Evolutionary conservation across 108 stramenopile species (phyloP).

Genomic region (Skeletonema marinoi): DNA sequence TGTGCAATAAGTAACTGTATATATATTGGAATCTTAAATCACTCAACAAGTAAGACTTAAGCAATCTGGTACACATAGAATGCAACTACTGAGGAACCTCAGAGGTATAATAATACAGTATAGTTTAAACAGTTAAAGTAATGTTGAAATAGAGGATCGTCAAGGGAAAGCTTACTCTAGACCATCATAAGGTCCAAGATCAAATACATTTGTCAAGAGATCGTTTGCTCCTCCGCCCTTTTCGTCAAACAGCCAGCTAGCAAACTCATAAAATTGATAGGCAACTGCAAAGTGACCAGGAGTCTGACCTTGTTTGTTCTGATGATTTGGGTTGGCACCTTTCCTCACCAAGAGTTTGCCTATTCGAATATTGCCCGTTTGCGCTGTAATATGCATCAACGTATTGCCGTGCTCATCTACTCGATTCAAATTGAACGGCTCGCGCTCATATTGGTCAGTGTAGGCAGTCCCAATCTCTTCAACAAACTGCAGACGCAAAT

Average conservation of each 20-base stretch:
- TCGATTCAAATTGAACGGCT: slow-evolving; percentile 77
- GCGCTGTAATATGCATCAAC: slow-evolving; percentile 73
- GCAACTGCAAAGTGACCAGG: slow-evolving; percentile 86
- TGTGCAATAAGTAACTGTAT: too few relatives aligned
- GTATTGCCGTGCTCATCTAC: slow-evolving; percentile 86
- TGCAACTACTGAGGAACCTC: too few relatives aligned
- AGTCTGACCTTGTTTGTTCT: slow-evolving; percentile 84
- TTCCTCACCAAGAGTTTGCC: slow-evolving; percentile 70
- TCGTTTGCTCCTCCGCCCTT: slow-evolving; percentile 64
- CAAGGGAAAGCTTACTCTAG: slow-evolving; percentile 16
- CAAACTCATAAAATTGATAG: slow-evolving; percentile 82
- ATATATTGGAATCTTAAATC: too few relatives aligned
- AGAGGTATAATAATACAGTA: too few relatives aligned
- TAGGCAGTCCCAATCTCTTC: slow-evolving; percentile 79
- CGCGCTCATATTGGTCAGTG: slow-evolving; percentile 59
- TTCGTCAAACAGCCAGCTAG: slow-evolving; percentile 73
- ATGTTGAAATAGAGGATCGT: too few relatives aligned
- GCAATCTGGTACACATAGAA: too few relatives aligned
- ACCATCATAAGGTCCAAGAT: slow-evolving; percentile 82
- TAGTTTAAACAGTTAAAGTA: too few relatives aligned
- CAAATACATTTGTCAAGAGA: slow-evolving; percentile 65
- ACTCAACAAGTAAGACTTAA: too few relatives aligned
- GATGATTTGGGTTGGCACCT: slow-evolving; percentile 88
- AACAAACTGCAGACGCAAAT: slow-evolving; percentile 64
- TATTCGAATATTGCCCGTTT: slow-evolving; percentile 77